These are phyloP conservation scores for Pyrenophora seminiperda DNA, from an alignment of 2,329 filamentous ascomycete species.

Conservation along the genomic window DNA sequence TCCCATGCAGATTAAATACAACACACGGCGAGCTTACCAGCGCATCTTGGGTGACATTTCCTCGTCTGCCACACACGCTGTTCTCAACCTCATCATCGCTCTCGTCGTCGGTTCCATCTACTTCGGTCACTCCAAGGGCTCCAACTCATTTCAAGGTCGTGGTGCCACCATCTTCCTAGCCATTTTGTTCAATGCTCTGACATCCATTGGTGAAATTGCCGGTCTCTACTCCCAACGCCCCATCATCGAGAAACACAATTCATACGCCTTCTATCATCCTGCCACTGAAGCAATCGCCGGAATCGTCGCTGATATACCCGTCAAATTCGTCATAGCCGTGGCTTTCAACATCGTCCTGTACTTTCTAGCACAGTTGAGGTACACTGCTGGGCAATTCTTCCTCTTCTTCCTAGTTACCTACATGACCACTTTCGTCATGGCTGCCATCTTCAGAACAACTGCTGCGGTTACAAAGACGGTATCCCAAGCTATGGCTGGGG, in stretches of 20 bases:
- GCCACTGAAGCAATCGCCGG: conserved; percentile 82
- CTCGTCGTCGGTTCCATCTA: conserved; percentile 68
- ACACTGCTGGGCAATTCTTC: conserved; percentile 78
- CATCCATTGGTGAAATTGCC: conserved; percentile 59
- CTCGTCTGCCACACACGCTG: conserved; percentile 43
- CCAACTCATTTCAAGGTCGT: conserved; percentile 59
- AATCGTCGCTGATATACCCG: conserved; percentile 82
- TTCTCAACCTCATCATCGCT: conserved; percentile 60
- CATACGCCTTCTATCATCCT: conserved; percentile 87
- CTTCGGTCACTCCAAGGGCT: conserved; percentile 57
- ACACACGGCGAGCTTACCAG: conserved; percentile 41
- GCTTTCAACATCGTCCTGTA: conserved; percentile 81
- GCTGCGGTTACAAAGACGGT: conserved; percentile 73
- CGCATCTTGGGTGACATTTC: conserved; percentile 43
- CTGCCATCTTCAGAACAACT: conserved; percentile 80
- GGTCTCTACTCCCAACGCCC: conserved; percentile 78
- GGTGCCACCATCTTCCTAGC: conserved; percentile 66
- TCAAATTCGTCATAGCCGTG: conserved; percentile 73
- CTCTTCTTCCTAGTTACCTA: conserved; percentile 69
- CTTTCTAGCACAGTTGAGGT: conserved; percentile 80
- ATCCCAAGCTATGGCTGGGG: conserved; percentile 61
- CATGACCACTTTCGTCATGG: conserved; percentile 70
- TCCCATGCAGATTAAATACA: conserved; percentile 50
- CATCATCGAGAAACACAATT: conserved; percentile 86
- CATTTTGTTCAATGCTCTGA: conserved; percentile 64